Conservation (phyloP, 495 filamentous ascomycete genomes). For the Lepraria neglecta region DNA sequence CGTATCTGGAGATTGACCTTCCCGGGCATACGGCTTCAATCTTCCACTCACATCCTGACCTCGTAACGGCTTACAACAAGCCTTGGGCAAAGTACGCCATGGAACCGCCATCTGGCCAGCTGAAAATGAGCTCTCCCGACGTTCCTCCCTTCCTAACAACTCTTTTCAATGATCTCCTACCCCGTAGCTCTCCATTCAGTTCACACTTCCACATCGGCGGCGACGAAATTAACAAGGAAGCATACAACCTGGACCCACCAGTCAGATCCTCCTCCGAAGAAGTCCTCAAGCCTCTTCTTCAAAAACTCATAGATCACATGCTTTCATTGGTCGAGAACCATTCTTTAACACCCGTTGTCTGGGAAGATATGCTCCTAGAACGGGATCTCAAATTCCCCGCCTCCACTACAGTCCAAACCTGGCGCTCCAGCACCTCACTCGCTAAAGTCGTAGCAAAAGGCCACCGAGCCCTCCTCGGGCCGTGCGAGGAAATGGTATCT, state of each 20-base stretch:
- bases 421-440: constrained; percentile 55
- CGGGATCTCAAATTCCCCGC: constrained; percentile 61
- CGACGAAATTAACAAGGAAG: constrained; percentile 69
- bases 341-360: constrained; percentile 60
- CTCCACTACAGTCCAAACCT: constrained; percentile 62
- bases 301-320: constrained; percentile 59
- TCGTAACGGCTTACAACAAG: constrained; percentile 62
- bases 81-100: constrained; percentile 59
- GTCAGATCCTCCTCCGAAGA: constrained; percentile 52
- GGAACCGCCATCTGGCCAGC: constrained; percentile 67
- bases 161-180: constrained; percentile 63
- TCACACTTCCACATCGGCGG: constrained; percentile 76
- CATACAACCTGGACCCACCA: constrained; percentile 62
- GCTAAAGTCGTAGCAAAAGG: constrained; percentile 51
- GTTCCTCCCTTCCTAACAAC: constrained; percentile 63
- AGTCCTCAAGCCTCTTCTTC: constrained; percentile 62
- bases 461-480: constrained; percentile 61
- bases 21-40: constrained; percentile 69
- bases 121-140: constrained; percentile 60
- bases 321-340: constrained; percentile 51
- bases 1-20: constrained; percentile 72
- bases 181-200: constrained; percentile 56
- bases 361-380: constrained; percentile 73
- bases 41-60: constrained; percentile 55
- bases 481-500: constrained; percentile 76